Evolutionary conservation across 108 stramenopile species (phyloP).

Genomic region (Ochromonas danica): DNA sequence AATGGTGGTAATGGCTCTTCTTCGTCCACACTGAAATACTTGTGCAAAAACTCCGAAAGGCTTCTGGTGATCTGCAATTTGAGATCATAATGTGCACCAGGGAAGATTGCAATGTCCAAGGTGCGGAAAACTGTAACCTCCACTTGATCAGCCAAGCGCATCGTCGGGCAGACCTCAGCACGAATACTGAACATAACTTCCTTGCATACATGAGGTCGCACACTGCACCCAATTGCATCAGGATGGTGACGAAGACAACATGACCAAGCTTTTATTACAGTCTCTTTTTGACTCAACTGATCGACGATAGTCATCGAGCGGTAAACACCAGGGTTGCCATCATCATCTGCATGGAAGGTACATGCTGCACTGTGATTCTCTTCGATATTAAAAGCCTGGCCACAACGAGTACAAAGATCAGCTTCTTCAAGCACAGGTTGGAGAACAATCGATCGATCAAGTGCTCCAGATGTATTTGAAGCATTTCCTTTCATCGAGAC

Average conservation of each 20-base stretch:
- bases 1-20: too few species aligned
- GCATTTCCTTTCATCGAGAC: too few species aligned
- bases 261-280: not conserved
- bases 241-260: constrained; percentile 1
- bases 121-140: not conserved
- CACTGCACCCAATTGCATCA: not conserved
- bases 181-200: constrained; percentile 29
- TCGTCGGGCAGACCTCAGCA: not conserved
- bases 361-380: not conserved
- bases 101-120: constrained; percentile 29
- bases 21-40: constrained; percentile 23
- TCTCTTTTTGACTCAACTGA: not conserved
- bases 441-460: not conserved
- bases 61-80: constrained; percentile 10
- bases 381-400: not conserved
- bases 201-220: constrained; percentile 25
- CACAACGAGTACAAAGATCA: constrained; percentile 11
- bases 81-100: not conserved
- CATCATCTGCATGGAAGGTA: constrained; percentile 15
- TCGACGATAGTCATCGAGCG: not conserved
- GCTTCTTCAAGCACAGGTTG: not conserved
- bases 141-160: constrained; percentile 4
- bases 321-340: not conserved
- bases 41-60: constrained; percentile 7
- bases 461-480: too few species aligned